Base-by-base conservation (phyloP, 495 filamentous ascomycete genomes). In the Aspergillus haitiensis region DNA sequence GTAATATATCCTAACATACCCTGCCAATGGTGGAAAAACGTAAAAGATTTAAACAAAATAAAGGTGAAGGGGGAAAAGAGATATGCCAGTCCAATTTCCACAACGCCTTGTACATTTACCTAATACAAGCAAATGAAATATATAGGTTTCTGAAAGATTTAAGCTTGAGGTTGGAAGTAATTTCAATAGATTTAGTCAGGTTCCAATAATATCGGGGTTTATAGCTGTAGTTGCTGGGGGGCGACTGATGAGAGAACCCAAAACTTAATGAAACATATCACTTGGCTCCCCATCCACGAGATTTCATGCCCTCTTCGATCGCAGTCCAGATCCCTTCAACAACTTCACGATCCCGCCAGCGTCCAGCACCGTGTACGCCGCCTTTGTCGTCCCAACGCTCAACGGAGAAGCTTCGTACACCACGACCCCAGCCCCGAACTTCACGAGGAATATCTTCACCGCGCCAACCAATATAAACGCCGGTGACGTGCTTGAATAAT, bases 271-370 rank as follows among this genome's bases (percentile, higher is more conserved):
- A n/a, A 12, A 35, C 21, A 32, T 55, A 35, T 64, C 64, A 76
- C 47, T 76, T 78, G 11, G 68, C 72, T 77, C 81, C 83, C 92
- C 92, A 97, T 7, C 94, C 94, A 65, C 86, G 90, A 51, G 78
- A 77, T 65, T 85, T 84, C 94, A 98, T 97, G 53, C 88, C 85
- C 63, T 85, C 85, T 79, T 98, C 94, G 64, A 98, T 89, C 11
- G 82, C 80, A 63, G 88, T 88, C 94, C 94, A 98, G 55, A 98
- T 90, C 45, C 81, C 81, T 84, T 98, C 94, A 36, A 97, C 92
- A 42, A 96, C 87, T 78, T 98, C 94, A 9, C 92, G 75, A 76
- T 98, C 94, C 61, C 94, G 78, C 88, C 92, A 98, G 55, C 94
- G 79, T 40, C 88, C 86, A 47, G 76, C 70, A 36, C 85, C 86